Conservation (phyloP, 139 green algal genomes). For the Choricystis sp. region DNA sequence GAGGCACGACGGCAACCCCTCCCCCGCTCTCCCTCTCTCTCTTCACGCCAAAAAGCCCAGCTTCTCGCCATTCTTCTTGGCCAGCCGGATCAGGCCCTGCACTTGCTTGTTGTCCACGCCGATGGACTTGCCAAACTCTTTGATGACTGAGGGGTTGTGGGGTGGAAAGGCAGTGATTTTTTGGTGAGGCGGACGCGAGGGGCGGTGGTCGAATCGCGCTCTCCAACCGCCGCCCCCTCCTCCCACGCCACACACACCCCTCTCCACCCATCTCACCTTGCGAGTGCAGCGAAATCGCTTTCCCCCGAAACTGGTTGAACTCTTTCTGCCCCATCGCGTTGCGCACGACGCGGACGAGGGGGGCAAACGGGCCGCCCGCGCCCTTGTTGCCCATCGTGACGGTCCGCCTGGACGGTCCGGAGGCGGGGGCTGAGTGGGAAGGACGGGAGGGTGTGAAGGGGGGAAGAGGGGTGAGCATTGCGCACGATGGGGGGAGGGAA, state of each 20-base stretch:
- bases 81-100: constrained; percentile 86
- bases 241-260: not conserved
- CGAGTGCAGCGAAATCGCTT: constrained; percentile 94
- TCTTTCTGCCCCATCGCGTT: constrained; percentile 78
- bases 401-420: too few species aligned
- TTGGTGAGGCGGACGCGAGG: not conserved
- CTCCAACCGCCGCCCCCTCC: too few species aligned
- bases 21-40: too few species aligned
- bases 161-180: not conserved
- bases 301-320: constrained; percentile 94
- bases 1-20: too few species aligned
- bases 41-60: constrained; percentile 82
- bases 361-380: constrained; percentile 68
- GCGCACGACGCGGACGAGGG: constrained; percentile 60
- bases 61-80: constrained; percentile 96
- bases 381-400: constrained; percentile 74
- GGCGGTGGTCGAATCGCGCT: too few species aligned
- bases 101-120: constrained; percentile 80
- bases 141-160: constrained; percentile 69
- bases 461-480: too few species aligned
- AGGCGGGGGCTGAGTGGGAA: too few species aligned
- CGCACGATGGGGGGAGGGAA: too few species aligned
- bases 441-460: too few species aligned
- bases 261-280: constrained; percentile 46
- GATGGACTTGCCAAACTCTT: constrained; percentile 84